Conservation (phyloP, 2,329 filamentous ascomycete genomes). For the Aspergillus neoniger region DNA sequence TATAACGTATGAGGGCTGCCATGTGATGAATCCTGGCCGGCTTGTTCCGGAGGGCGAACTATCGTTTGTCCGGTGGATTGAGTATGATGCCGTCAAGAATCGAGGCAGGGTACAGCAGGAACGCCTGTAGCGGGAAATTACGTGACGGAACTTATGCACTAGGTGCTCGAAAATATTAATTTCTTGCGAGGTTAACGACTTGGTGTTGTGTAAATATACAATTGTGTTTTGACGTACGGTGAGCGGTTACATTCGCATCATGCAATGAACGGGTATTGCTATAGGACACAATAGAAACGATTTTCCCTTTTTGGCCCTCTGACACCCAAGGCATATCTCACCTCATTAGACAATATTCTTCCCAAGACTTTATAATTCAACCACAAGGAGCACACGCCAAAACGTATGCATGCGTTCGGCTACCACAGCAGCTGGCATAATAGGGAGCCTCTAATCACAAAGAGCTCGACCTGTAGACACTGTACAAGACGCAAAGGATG, state of each 20-base stretch:
- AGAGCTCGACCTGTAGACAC: background rate
- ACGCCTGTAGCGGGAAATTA: conserved; percentile 48
- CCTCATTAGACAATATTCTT: background rate
- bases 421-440: background rate
- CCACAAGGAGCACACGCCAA: background rate
- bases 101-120: conserved; percentile 65
- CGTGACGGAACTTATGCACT: background rate
- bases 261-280: background rate
- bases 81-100: conserved; percentile 72
- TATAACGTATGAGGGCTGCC: conserved; percentile 90
- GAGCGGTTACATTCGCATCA: background rate
- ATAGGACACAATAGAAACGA: background rate
- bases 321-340: background rate
- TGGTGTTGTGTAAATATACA: background rate
- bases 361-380: background rate
- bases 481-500: background rate
- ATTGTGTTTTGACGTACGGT: background rate
- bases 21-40: conserved; percentile 88
- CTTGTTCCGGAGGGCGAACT: conserved; percentile 70
- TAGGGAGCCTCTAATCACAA: background rate
- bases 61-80: conserved; percentile 77
- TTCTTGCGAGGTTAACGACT: background rate
- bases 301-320: background rate
- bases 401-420: background rate
- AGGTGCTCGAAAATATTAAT: background rate